Percentiles rank a stretch among this genome's conserved stretches.
phyloP scores from a whole-genome alignment of 2,329 filamentous ascomycete species.

The Fusarium verticillioides region DNA sequence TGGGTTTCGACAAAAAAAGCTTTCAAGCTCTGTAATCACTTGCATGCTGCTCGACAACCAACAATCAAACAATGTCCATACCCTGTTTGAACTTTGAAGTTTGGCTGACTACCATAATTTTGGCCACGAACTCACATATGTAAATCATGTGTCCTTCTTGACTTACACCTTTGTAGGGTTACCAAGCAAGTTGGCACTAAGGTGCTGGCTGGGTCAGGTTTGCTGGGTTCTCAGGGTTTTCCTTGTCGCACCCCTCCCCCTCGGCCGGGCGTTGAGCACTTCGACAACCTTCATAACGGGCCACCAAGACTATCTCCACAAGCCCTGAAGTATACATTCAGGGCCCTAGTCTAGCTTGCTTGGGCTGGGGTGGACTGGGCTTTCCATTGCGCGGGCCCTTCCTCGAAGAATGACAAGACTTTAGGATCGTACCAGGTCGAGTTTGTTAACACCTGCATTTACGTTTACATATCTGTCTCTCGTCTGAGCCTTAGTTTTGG shows the following conservation, averaged over 20 bases:
- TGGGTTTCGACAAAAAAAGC: background rate
- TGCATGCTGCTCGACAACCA: slow-evolving; percentile 14
- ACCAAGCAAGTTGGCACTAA: slow-evolving; percentile 41
- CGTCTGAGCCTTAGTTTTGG: slow-evolving; percentile 6
- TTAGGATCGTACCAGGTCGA: slow-evolving; percentile 23
- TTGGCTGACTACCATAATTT: slow-evolving; percentile 21
- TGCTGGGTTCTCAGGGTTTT: slow-evolving; percentile 27
- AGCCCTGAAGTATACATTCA: slow-evolving; percentile 36
- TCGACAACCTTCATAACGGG: slow-evolving; percentile 33
- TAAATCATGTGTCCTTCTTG: slow-evolving; percentile 40
- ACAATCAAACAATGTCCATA: background rate
- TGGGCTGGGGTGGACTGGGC: slow-evolving; percentile 15
- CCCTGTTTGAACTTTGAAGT: slow-evolving; percentile 8
- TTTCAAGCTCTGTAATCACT: background rate
- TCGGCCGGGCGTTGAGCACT: slow-evolving; percentile 23
- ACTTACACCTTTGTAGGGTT: slow-evolving; percentile 40
- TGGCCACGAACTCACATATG: slow-evolving; percentile 28
- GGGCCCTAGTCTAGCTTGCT: slow-evolving; percentile 27
- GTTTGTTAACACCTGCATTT: slow-evolving; percentile 8
- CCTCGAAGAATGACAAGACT: slow-evolving; percentile 29
- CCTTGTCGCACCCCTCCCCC: slow-evolving; percentile 36
- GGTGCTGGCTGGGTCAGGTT: slow-evolving; percentile 30
- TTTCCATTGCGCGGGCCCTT: slow-evolving; percentile 23
- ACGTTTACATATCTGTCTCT: slow-evolving; percentile 18
- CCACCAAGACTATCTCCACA: slow-evolving; percentile 40